phyloP scores from a whole-genome alignment of 225 moss, liverwort and hornwort species.

The Anthoceros angustus region DNA sequence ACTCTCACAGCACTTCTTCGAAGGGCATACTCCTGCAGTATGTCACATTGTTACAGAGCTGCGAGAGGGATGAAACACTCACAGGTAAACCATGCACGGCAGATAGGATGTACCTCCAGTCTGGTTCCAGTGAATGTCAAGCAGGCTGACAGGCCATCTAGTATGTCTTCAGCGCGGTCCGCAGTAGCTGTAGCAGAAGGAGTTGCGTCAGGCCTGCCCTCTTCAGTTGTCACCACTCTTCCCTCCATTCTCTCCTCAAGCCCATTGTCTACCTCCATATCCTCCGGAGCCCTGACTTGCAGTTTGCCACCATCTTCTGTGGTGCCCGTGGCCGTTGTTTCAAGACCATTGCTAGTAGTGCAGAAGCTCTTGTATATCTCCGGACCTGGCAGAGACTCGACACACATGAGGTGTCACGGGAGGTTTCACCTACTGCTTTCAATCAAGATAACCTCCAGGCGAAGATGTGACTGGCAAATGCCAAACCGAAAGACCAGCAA shows the following conservation, averaged over 20 bases:
- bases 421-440: not conserved
- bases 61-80: not conserved
- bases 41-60: not conserved
- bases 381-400: not conserved
- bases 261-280: not conserved
- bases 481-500: not conserved
- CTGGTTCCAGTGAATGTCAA: slow-evolving; percentile 37
- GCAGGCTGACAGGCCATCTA: slow-evolving; percentile 53
- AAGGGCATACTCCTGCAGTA: slow-evolving; percentile 44
- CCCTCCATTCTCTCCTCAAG: not conserved
- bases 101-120: slow-evolving; percentile 37
- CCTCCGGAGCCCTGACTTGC: not conserved
- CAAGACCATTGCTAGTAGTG: not conserved
- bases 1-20: slow-evolving; percentile 64
- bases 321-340: not conserved
- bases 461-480: slow-evolving; percentile 1
- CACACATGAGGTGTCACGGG: not conserved
- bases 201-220: not conserved
- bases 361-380: not conserved
- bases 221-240: not conserved
- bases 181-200: not conserved
- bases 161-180: slow-evolving; percentile 9
- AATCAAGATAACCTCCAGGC: not conserved
- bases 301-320: not conserved
- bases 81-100: not conserved